Conservation (phyloP, 768 basidiomycete genomes). For the Mycena venus region DNA sequence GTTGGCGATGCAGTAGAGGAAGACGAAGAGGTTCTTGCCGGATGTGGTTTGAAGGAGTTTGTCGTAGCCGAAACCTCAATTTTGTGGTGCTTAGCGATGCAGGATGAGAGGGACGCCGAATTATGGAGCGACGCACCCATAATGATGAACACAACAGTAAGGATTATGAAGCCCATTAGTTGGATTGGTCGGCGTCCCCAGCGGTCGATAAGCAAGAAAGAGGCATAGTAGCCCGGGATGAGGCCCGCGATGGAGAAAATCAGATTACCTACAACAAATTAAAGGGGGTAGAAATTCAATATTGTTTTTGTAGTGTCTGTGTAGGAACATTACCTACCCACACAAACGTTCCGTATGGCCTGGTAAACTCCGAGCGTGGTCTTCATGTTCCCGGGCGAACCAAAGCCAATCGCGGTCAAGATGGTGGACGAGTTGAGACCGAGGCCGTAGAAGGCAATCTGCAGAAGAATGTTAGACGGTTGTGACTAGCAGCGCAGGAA, state of each 20-base stretch:
- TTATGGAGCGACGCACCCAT: no score
- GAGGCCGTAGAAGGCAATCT: background rate
- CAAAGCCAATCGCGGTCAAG: background rate
- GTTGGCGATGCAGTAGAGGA: conserved; percentile 75
- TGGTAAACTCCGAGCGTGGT: background rate
- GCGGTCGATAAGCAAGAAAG: background rate
- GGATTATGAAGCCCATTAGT: background rate
- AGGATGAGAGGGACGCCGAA: no score
- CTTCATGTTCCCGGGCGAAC: background rate
- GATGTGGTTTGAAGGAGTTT: conserved; percentile 53
- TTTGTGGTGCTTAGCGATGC: no score
- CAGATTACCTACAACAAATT: no score
- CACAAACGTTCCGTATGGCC: background rate
- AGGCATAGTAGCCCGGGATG: background rate
- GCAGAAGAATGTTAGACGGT: background rate
- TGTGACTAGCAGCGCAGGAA: background rate
- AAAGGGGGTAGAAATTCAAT: no score
- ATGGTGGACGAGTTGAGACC: background rate
- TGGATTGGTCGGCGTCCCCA: background rate
- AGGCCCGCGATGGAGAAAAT: background rate
- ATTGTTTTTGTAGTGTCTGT: no score
- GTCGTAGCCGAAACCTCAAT: background rate
- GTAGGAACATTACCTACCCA: no score
- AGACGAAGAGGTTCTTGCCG: conserved; percentile 74
- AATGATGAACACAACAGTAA: background rate